These are phyloP conservation scores for Russula emetica DNA, from an alignment of 768 basidiomycete genomes.

Conservation along the genomic window DNA sequence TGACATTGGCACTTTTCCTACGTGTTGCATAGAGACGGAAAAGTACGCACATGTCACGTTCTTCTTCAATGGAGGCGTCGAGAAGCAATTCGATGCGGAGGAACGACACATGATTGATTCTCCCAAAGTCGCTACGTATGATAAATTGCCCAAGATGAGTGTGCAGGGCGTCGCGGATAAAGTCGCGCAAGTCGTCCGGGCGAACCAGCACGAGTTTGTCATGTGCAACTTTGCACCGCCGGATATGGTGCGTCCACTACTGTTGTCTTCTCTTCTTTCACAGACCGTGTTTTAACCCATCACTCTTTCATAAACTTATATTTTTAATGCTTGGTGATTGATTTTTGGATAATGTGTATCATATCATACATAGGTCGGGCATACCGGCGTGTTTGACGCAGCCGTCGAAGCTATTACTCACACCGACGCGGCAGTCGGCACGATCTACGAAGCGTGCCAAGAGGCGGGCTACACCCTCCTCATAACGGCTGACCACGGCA, in stretches of 20 bases:
- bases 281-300: not conserved
- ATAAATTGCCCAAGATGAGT: constrained; percentile 86
- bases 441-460: constrained; percentile 80
- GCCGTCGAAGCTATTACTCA: constrained; percentile 81
- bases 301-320: not conserved
- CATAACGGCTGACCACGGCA: too few species aligned
- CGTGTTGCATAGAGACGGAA: too few species aligned
- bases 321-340: not conserved
- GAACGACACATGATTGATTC: constrained; percentile 86
- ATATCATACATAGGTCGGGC: constrained; percentile 58
- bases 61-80: constrained; percentile 96
- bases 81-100: constrained; percentile 83
- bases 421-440: constrained; percentile 89
- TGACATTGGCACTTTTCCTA: not conserved
- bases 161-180: constrained; percentile 82
- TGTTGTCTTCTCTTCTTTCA: not conserved
- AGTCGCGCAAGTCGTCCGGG: constrained; percentile 73
- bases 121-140: constrained; percentile 93
- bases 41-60: constrained; percentile 97
- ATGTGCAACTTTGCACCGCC: constrained; percentile 99
- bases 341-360: not conserved
- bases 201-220: constrained; percentile 73
- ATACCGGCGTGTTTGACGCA: constrained; percentile 88
- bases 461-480: too few species aligned
- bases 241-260: constrained; percentile 65